Evolutionary conservation across 495 filamentous ascomycete species (phyloP), one percentile per base, ranked within the genome.

Genomic region (Talaromyces wortmannii): DNA sequence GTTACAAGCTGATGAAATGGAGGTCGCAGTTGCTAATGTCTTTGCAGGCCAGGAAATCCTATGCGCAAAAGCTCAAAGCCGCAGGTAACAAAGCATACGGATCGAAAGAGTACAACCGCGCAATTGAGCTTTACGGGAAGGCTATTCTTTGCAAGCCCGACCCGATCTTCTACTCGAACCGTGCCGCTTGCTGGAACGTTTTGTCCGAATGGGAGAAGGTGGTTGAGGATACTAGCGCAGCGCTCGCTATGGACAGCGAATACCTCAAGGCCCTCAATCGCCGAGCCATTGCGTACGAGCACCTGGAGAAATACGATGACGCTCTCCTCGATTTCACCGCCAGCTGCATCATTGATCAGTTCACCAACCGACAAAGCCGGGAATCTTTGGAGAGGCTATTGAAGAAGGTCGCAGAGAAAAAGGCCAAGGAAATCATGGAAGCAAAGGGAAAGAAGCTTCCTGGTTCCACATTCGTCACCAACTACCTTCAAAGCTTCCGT

Each of bases 401-500:
- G 54, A 97, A 97, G 83, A 96, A 96, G 78, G 91, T 97, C 52
- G 94, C 94, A 31, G 92, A 97, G 68, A 75, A 86, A 50, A 97
- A 96, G 71, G 92, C 86, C 57, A 90, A 91, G 71, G 82, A 79
- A 31, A 96, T 99, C 56, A 71, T 99, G 47, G 84, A 79, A 43
- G 76, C 76, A 49, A 90, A 90, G 67, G 85, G 83, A 63, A 87
- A 87, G 73, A 91, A 86, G 72, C 78, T 99, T 7, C 94, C 95
- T 2, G 96, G 91, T 67, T 83, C 92, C 3, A 97, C 91, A 4
- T 97, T 97, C 57, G 92, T 97, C 48, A 91, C 89, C 59, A 99
- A 99, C 77, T 99, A 97, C 71, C 85, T 99, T 13, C 94, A 97
- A 70, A 97, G 94, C 72, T 99, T 97, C 86, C 85, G 94, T 50